phyloP scores from a whole-genome alignment of 768 basidiomycete genomes.

The Lactarius tabidus region DNA sequence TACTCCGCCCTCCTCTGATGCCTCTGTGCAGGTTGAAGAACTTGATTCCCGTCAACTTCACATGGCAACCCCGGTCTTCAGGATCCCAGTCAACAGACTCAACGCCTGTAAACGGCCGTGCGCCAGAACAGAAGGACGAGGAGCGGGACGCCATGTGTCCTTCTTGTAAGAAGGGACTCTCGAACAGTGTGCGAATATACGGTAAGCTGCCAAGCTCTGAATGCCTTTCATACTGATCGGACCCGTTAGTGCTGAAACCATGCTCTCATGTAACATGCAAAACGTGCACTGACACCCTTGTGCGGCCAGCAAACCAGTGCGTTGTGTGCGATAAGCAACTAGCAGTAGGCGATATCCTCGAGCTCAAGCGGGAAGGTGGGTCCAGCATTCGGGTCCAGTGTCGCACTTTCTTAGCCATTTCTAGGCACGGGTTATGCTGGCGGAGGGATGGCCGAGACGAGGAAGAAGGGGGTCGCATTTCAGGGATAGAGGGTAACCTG shows the following conservation, averaged over 20 bases:
- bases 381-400: not conserved
- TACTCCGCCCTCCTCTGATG: conserved; percentile 14
- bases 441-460: conserved; percentile 90
- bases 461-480: conserved; percentile 75
- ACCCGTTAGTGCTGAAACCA: conserved; percentile 62
- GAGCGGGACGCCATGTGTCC: conserved; percentile 68
- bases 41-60: conserved; percentile 77
- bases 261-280: conserved; percentile 93
- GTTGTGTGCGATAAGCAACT: conserved; percentile 75
- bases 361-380: conserved; percentile 85
- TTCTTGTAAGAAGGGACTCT: conserved; percentile 80
- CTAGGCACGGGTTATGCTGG: conserved; percentile 90
- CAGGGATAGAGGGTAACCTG: conserved; percentile 50
- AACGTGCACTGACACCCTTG: conserved; percentile 85
- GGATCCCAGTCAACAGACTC: conserved; percentile 32
- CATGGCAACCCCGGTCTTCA: conserved; percentile 43
- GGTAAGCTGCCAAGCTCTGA: conserved; percentile 42
- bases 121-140: conserved; percentile 48
- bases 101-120: conserved; percentile 35
- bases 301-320: conserved; percentile 74
- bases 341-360: conserved; percentile 69
- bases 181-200: conserved; percentile 70
- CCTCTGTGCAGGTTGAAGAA: conserved; percentile 66
- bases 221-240: conserved; percentile 6
- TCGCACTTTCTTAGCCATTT: not conserved